Base-by-base conservation (phyloP, 495 filamentous ascomycete genomes). In the Evansstolkia leycettana region DNA sequence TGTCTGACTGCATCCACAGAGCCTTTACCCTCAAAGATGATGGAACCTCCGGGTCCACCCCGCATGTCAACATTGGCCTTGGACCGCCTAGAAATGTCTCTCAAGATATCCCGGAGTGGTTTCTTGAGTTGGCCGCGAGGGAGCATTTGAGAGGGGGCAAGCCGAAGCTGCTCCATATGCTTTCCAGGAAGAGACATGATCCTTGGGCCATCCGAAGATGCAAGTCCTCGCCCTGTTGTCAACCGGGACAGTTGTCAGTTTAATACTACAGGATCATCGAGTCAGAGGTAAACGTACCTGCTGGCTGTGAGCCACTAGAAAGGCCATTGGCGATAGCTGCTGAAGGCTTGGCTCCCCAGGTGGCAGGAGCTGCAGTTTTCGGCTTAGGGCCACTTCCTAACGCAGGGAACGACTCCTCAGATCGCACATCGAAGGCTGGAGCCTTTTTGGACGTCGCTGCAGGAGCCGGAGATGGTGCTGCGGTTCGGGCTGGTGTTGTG, bases 391-490 rank as follows among this genome's bases (percentile, higher is more conserved):
- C 74, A 32, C 79, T 75, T 33, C 84, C 90, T 31, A 98, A 69
- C 24, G 85, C 75, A 13, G 90, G 90, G 63, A 98, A 98, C 27
- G 79, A 62, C 57, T 94, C 89, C 49, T 87, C 82, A 3, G 87
- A 94, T 43, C 79, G 67, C 6, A 84, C 81, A 55, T 96, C 83
- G 30, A 94, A 62, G 16, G 54, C 51, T 28, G 60, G 51, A 8
- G 62, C 40, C 31, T 70, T 64, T 36, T 64, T 64, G 7, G 58
- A 40, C 30, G 64, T 67, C 23, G 67, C 37, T 43, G 65, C 59
- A 12, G 52, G 48, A 19, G 48, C 41, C 2, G 55, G 39, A 3
- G 51, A 26, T 6, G 55, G 41, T 18, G 43, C 26, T 17, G 47
- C 38, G n/a, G 51, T 30, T 30, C 43, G 36, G 12, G 42, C 46